These are phyloP conservation scores for Sporobolomyces pararoseus DNA, from an alignment of 768 basidiomycete genomes.

Conservation along the genomic window DNA sequence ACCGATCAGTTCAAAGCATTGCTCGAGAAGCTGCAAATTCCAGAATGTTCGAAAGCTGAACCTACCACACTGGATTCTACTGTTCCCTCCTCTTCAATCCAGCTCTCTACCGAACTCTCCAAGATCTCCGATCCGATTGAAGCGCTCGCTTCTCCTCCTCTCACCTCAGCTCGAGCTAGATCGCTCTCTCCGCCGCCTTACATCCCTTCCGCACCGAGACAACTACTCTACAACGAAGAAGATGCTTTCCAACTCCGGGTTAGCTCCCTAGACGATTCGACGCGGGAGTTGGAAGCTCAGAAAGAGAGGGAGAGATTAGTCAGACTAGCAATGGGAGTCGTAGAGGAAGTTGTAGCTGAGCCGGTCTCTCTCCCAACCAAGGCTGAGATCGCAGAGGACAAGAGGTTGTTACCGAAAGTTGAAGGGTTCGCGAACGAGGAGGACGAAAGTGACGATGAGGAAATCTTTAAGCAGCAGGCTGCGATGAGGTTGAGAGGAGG, in stretches of 20 bases:
- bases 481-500: slow-evolving; percentile 27
- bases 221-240: slow-evolving; percentile 40
- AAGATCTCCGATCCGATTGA: not conserved
- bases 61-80: not conserved
- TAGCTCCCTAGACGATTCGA: slow-evolving; percentile 14
- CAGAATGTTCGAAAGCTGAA: not conserved
- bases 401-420: slow-evolving; percentile 25
- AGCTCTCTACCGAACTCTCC: not conserved
- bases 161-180: not conserved
- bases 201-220: slow-evolving; percentile 27
- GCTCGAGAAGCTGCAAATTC: slow-evolving; percentile 14
- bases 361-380: not conserved
- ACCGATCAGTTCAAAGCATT: slow-evolving; percentile 34
- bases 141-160: not conserved
- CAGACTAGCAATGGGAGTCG: slow-evolving; percentile 17
- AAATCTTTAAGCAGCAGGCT: not conserved
- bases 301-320: slow-evolving; percentile 10
- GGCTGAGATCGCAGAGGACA: not conserved
- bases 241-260: slow-evolving; percentile 36
- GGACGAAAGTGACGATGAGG: slow-evolving; percentile 31
- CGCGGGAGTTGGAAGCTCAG: slow-evolving; percentile 3
- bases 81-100: no score
- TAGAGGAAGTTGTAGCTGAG: not conserved
- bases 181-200: slow-evolving; percentile 36
- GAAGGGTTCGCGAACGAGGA: slow-evolving; percentile 37